Conservation (phyloP, 2,329 filamentous ascomycete genomes). For the Rugonectria rugulosa region DNA sequence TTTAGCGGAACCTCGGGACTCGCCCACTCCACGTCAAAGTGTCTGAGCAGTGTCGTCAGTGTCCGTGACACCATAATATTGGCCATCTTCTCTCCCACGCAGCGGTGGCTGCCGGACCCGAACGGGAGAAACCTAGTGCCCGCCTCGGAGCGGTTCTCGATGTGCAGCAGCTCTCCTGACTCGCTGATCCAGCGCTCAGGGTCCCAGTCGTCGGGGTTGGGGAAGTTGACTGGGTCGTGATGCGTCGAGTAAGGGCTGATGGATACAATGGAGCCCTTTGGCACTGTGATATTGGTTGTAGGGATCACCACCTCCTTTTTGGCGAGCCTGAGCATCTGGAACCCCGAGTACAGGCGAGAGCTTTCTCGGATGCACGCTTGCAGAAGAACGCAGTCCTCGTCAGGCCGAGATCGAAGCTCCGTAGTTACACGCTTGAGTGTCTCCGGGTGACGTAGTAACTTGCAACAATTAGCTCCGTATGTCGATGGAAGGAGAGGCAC, state of each 20-base stretch:
- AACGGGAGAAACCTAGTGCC: slow-evolving; percentile 13
- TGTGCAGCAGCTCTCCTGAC: background rate
- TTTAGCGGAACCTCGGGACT: background rate
- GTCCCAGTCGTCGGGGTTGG: slow-evolving; percentile 10
- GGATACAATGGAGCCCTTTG: slow-evolving; percentile 10
- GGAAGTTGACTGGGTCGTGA: slow-evolving; percentile 16
- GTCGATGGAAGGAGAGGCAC: background rate
- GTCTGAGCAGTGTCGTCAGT: slow-evolving; percentile 1
- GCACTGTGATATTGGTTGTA: slow-evolving; percentile 3
- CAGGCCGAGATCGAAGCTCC: slow-evolving; percentile 7
- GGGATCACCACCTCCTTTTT: slow-evolving; percentile 11
- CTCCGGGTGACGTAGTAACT: slow-evolving; percentile 14
- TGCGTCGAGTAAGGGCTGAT: slow-evolving; percentile 20
- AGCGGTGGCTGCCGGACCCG: slow-evolving; percentile 14
- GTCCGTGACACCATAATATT: slow-evolving; percentile 17
- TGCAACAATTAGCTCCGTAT: background rate
- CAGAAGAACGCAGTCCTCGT: slow-evolving; percentile 9
- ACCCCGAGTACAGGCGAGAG: slow-evolving; percentile 17
- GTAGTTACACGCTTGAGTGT: slow-evolving; percentile 6
- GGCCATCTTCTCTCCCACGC: slow-evolving; percentile 20
- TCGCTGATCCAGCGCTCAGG: slow-evolving; percentile 16
- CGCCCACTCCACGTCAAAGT: slow-evolving; percentile 15
- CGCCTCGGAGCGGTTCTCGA: no score
- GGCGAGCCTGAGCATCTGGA: slow-evolving; percentile 14
- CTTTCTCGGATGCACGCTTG: slow-evolving; percentile 18